Base-by-base conservation (phyloP, 2,329 filamentous ascomycete genomes). In the Neofusicoccum kwambonambiense region DNA sequence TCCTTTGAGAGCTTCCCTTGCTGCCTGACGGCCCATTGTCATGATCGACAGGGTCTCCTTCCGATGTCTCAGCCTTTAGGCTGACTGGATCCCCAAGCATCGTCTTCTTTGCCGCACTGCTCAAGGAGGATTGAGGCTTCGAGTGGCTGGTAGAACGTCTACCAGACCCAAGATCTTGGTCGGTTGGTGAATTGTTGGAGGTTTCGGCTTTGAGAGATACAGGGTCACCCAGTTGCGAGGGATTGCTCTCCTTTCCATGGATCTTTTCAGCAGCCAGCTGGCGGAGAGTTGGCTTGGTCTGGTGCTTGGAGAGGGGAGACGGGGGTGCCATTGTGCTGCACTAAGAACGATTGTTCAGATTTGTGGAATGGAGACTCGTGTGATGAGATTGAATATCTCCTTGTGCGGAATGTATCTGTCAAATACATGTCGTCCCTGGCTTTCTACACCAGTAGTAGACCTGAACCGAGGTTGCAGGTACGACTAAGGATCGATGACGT, bases 191-290 rank as follows among this genome's bases (percentile, higher is more conserved):
- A 8, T 47, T 27, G 39, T 65, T 27, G 11, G 63, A 60, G 17
- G 63, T 56, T 47, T 65, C 63, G 47, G 63, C 63, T 34, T 65
- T 65, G 31, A 65, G 56, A n/a, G 63, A 65, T 7, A 65, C 37
- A 1, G 63, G 63, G 27, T 65, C 63, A 11, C 54, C 63, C 12
- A 65, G 63, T 27, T 65, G 63, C 2, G 63, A 60, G 3, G 63
- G 63, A 41, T 65, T 65, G 54, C 54, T 60, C 8, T 45, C 42
- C 15, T 64, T 17, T 15, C 52, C 52, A 34, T 64, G 22, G 11
- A 60, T 39, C 45, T 61, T 65, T 41, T 58, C 54, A 4, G 39
- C 6, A 3, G 63, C 54, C 13, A 58, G 22, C 17, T 63, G 61
- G 22, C 61, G 61, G 12, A 63, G 49, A 22, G 61, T 22, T 17